A percentile compares a stretch with the other conserved stretches of the same genome.
Conservation (phyloP, 768 basidiomycete genomes). For the Multifurca ochricompacta region DNA sequence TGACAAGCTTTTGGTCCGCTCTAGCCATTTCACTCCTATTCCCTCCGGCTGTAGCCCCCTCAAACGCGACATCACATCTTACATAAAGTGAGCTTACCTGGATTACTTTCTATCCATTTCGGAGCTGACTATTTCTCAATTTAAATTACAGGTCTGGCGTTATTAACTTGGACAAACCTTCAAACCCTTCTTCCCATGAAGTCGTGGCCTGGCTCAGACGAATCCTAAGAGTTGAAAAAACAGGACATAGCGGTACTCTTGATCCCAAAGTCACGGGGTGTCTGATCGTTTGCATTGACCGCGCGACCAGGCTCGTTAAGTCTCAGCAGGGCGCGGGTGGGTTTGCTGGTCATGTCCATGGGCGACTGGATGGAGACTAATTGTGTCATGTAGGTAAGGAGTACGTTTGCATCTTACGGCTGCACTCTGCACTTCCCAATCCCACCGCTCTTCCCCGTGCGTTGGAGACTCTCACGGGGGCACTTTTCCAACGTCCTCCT, state of each 20-base stretch:
- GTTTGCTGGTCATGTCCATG: conserved; percentile 22
- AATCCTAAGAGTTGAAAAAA: conserved; percentile 96
- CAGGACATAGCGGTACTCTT: conserved; percentile 96
- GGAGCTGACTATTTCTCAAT: neutral
- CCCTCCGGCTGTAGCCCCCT: conserved; percentile 89
- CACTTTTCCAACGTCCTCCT: conserved; percentile 97
- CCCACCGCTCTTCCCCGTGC: conserved; percentile 86
- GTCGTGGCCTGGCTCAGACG: conserved; percentile 98
- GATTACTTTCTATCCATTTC: neutral
- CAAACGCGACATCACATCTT: conserved; percentile 86
- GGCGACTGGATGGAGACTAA: neutral
- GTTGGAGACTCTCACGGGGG: conserved; percentile 94
- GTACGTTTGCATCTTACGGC: conserved; percentile 92
- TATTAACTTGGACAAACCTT: conserved; percentile 99
- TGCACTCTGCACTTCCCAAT: conserved; percentile 76
- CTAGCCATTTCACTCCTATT: conserved; percentile 97
- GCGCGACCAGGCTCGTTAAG: conserved; percentile 95
- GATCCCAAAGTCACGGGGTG: conserved; percentile 99
- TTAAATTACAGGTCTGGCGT: conserved; percentile 74
- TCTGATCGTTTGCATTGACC: conserved; percentile 97
- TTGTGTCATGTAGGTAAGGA: conserved; percentile 65
- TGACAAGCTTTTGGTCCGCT: conserved; percentile 90
- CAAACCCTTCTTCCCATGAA: conserved; percentile 98
- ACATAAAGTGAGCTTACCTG: conserved; percentile 66
- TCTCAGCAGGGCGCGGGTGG: conserved; percentile 95